Conservation (phyloP, 1,284 basidiomycete species). For the Schizophyllum commune region DNA sequence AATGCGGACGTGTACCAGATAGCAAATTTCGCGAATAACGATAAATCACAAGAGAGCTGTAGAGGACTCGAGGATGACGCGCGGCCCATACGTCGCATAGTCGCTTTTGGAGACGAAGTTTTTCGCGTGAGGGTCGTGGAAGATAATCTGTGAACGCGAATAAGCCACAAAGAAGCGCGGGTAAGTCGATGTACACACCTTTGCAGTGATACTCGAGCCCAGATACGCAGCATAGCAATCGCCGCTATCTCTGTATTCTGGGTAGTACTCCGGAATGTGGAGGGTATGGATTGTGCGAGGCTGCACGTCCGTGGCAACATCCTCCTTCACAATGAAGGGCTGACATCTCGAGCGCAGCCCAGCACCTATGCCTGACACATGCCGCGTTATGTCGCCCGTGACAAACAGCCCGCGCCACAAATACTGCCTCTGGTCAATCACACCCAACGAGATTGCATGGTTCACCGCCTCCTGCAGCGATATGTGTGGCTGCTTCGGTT, state of each 20-base stretch:
- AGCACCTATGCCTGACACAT: slow-evolving; percentile 68
- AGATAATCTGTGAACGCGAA: slow-evolving; percentile 35
- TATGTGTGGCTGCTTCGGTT: slow-evolving; percentile 21
- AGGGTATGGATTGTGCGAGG: slow-evolving; percentile 59
- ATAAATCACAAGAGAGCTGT: slow-evolving; percentile 50
- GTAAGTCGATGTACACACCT: slow-evolving; percentile 27
- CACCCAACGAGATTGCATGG: slow-evolving; percentile 47
- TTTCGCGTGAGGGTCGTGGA: slow-evolving; percentile 55
- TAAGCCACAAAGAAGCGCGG: slow-evolving; percentile 8
- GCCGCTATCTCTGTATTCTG: slow-evolving; percentile 82
- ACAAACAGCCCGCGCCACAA: slow-evolving; percentile 81
- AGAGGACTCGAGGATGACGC: slow-evolving; percentile 64
- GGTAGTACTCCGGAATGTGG: slow-evolving; percentile 87
- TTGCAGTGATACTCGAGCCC: slow-evolving; percentile 81
- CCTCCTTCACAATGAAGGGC: slow-evolving; percentile 63
- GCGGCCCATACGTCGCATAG: slow-evolving; percentile 65
- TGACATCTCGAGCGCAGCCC: slow-evolving; percentile 73
- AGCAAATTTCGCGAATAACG: not conserved
- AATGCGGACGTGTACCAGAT: not conserved
- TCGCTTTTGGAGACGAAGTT: slow-evolving; percentile 74
- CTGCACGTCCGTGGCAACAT: slow-evolving; percentile 64
- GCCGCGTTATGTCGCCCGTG: slow-evolving; percentile 71
- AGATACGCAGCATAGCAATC: slow-evolving; percentile 81
- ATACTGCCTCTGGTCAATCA: slow-evolving; percentile 59
- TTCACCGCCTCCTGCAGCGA: slow-evolving; percentile 62